Evolutionary conservation across 768 basidiomycete genomes (phyloP).

Genomic region (Termitomyces sp.): DNA sequence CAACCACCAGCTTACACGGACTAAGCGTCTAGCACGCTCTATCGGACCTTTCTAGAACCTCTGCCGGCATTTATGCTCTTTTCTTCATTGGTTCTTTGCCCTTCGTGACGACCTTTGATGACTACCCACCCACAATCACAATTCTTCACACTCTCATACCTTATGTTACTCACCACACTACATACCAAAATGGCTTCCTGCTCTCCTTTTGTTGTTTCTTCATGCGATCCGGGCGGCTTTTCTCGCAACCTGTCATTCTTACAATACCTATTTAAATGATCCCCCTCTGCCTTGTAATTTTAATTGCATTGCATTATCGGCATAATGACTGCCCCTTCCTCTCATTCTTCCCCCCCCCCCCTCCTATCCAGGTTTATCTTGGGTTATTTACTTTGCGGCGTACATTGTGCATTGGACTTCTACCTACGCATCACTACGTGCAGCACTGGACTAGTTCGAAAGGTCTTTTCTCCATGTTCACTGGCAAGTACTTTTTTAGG

Average conservation of each 20-base stretch:
- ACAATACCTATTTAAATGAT: constrained; percentile 8
- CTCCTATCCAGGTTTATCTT: background rate
- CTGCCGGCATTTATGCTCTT: background rate
- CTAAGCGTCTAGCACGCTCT: background rate
- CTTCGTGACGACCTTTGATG: constrained; percentile 8
- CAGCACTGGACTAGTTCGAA: background rate
- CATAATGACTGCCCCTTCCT: background rate
- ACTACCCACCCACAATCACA: background rate
- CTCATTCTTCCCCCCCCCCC: background rate
- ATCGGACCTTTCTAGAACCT: background rate
- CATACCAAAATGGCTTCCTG: constrained; percentile 8
- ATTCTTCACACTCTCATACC: background rate
- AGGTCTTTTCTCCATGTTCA: constrained; percentile 4
- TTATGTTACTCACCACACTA: background rate
- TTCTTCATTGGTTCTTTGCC: background rate
- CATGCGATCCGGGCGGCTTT: constrained; percentile 2
- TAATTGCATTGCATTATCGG: constrained; percentile 1
- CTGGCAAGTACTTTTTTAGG: constrained; percentile 1
- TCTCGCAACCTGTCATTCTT: constrained; percentile 5
- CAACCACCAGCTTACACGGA: constrained; percentile 21
- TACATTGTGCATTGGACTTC: constrained; percentile 1
- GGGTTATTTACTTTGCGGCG: background rate
- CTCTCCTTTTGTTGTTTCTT: constrained; percentile 1
- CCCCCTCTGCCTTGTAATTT: background rate
- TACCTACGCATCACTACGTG: constrained; percentile 2